Base-by-base conservation (phyloP, 2,329 filamentous ascomycete genomes). In the Cylindrodendrum hubeiense region DNA sequence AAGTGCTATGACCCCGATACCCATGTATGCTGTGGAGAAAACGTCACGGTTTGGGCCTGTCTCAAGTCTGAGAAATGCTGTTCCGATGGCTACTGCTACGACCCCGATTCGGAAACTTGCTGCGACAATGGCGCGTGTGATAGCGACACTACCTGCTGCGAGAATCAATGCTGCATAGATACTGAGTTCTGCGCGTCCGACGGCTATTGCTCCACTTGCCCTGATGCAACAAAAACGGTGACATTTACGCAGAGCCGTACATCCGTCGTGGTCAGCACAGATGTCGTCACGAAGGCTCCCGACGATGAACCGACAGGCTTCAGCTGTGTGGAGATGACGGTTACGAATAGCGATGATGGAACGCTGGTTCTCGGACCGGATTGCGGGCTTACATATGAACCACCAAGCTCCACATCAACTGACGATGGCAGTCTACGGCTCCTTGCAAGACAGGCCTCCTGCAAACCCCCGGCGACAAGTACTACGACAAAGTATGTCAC, bases 131-230 rank as follows among this genome's bases (percentile, higher is more conserved):
- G 55, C 3, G n/a, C 46, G 6, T 58, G 55, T 33, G 22, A 50
- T 9, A 41, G 10, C 17, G 55, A 33, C 28, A 50, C 33, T 5
- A 58, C 44, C 6, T 58, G 55, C 34, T 58, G 55, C 22, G 46
- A 22, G 3, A 58, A 50, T 13, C 17, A 50, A n/a, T 58, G 55
- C 55, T 58, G 55, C 24, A 58, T n/a, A 17, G 55, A 58, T 2
- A 50, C 51, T 9, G 55, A 44, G 2, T 58, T 43, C 46, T 58
- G 55, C 33, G 55, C 24, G 9, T 50, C 33, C 4, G n/a, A 58
- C 22, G 55, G 46, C 4, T 34, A 17, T 19, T 58, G 55, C 15
- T 50, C 55, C 3, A 22, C 21, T 8, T 58, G 55, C n/a, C 55
- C 55, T 15, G 44, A 50, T 6, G 46, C 43, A 10, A 58, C 44